Percentiles rank a stretch among this genome's conserved stretches.
These are phyloP conservation scores for Meyerozyma elateridarum DNA, from an alignment of 1,139 yeast genomes.

Conservation along the genomic window DNA sequence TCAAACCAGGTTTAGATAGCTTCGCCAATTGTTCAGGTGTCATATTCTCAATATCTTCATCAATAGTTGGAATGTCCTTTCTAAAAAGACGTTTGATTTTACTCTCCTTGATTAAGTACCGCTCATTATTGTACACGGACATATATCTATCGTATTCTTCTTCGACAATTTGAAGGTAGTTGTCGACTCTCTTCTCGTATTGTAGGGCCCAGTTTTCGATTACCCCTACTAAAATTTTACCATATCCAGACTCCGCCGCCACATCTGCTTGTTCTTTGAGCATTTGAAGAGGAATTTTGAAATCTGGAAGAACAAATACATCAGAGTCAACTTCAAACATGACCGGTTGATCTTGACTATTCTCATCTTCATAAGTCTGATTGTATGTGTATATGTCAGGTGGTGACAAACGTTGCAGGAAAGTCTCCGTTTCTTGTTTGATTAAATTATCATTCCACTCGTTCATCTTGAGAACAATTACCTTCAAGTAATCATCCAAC, in stretches of 20 bases:
- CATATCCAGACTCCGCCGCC: conserved; percentile 84
- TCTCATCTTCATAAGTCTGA: conserved; percentile 40
- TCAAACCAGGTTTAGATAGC: conserved; percentile 70
- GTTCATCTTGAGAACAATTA: conserved; percentile 65
- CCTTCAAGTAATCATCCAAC: conserved; percentile 67
- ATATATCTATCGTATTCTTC: conserved; percentile 50
- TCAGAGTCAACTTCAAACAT: conserved; percentile 62
- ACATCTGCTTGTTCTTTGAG: conserved; percentile 89
- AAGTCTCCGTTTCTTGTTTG: conserved; percentile 57
- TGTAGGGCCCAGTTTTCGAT: conserved; percentile 67
- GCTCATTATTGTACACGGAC: conserved; percentile 40
- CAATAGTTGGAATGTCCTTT: conserved; percentile 18
- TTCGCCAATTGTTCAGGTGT: conserved; percentile 43
- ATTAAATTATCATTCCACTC: conserved; percentile 78
- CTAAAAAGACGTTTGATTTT: conserved; percentile 45
- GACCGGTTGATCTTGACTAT: conserved; percentile 52
- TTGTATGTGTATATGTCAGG: conserved; percentile 55
- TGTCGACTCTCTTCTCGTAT: conserved; percentile 54
- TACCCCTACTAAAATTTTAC: conserved; percentile 78
- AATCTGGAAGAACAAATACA: conserved; percentile 57
- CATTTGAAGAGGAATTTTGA: conserved; percentile 59
- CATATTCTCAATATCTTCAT: conserved; percentile 36
- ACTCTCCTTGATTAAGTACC: conserved; percentile 34
- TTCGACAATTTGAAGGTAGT: conserved; percentile 54
- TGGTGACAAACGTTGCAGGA: conserved; percentile 57